phyloP scores from a whole-genome alignment of 805 yeast species.

The Wickerhamomyces pijperi region DNA sequence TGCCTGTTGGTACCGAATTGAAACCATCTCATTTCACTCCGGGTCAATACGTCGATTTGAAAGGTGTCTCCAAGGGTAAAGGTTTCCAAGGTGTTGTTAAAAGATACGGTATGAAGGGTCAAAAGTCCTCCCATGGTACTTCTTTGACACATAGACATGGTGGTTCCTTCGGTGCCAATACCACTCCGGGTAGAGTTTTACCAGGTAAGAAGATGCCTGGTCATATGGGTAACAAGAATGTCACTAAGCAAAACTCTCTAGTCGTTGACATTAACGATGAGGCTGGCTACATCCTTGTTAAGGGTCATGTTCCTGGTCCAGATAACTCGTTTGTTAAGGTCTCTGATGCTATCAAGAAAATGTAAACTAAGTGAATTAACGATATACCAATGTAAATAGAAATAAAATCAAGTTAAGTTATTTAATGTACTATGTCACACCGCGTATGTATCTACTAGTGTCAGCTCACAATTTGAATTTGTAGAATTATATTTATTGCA shows the following conservation, averaged over 20 bases:
- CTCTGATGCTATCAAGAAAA: slow-evolving; percentile 61
- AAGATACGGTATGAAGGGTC: slow-evolving; percentile 82
- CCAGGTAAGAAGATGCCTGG: slow-evolving; percentile 99
- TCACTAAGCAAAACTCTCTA: slow-evolving; percentile 66
- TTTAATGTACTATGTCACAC: too few species aligned
- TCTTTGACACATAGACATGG: slow-evolving; percentile 89
- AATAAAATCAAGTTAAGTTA: too few species aligned
- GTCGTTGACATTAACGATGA: slow-evolving; percentile 74
- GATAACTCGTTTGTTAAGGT: slow-evolving; percentile 63
- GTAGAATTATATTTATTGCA: too few species aligned
- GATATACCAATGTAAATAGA: neutral
- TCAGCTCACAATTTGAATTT: too few species aligned
- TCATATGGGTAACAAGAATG: slow-evolving; percentile 73
- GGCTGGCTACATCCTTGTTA: slow-evolving; percentile 69
- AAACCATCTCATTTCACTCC: slow-evolving; percentile 73
- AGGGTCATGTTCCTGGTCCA: slow-evolving; percentile 90
- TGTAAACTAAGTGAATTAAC: slow-evolving; percentile 5
- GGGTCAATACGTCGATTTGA: slow-evolving; percentile 79
- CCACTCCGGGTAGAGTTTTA: slow-evolving; percentile 89
- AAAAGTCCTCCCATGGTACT: slow-evolving; percentile 91
- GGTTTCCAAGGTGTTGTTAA: slow-evolving; percentile 99
- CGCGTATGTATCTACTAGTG: too few species aligned
- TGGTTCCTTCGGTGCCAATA: slow-evolving; percentile 95
- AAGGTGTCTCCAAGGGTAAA: slow-evolving; percentile 79
- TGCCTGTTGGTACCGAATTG: slow-evolving; percentile 69